Percentiles rank a stretch among this genome's conserved stretches.
Conservation (phyloP, 108 stramenopile species). For the Cyclotella atomus region DNA sequence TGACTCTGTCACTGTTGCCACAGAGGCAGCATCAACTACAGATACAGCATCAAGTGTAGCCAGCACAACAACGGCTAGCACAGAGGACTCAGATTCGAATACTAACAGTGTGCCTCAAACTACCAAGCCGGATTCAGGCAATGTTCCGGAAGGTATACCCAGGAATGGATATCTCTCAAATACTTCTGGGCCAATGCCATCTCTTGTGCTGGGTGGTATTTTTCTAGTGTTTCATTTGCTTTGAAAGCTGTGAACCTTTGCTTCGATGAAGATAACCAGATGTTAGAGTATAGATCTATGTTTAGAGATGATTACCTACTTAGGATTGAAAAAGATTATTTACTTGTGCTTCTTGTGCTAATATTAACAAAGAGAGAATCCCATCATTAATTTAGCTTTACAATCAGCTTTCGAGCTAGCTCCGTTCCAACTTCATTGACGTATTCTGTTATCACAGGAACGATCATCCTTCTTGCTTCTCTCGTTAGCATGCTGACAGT, state of each 20-base stretch:
- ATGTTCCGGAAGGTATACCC: conserved; percentile 3
- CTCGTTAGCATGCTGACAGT: conserved; percentile 70
- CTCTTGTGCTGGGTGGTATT: not conserved
- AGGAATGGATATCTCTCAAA: not conserved
- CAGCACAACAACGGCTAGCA: not conserved
- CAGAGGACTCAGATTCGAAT: not conserved
- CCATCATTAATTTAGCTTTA: conserved; percentile 49
- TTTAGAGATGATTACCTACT: too few species aligned
- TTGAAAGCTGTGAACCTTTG: not conserved
- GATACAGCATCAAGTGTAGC: not conserved
- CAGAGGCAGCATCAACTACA: not conserved
- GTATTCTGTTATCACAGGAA: conserved; percentile 69
- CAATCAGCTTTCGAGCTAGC: conserved; percentile 49
- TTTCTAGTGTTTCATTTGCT: not conserved
- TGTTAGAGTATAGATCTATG: too few species aligned
- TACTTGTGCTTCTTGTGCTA: too few species aligned
- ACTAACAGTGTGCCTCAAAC: not conserved
- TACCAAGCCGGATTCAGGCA: not conserved
- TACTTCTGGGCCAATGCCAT: not conserved
- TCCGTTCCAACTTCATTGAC: conserved; percentile 59
- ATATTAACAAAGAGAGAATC: too few species aligned
- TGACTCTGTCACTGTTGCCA: conserved; percentile 2
- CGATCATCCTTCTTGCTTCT: conserved; percentile 67
- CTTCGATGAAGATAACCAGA: too few species aligned
- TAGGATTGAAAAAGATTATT: too few species aligned